phyloP scores from a whole-genome alignment of 2,329 filamentous ascomycete species.

The Hyphodiscus sp. region DNA sequence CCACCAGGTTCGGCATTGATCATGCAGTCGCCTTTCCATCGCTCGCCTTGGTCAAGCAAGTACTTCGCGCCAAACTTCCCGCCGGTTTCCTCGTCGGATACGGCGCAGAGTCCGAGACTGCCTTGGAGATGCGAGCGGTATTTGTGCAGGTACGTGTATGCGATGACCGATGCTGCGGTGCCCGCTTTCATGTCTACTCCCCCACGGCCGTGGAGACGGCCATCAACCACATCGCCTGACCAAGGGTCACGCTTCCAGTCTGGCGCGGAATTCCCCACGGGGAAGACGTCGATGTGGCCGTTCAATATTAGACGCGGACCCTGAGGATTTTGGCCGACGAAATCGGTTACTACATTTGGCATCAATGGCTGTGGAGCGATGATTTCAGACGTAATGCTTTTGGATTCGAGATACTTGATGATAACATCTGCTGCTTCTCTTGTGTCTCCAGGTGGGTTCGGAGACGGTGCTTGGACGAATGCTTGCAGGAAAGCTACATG shows the following conservation, averaged over 20 bases:
- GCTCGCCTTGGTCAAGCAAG: constrained; percentile 25
- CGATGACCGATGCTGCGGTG: constrained; percentile 34
- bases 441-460: background rate
- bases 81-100: constrained; percentile 36
- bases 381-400: background rate
- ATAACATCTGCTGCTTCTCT: background rate
- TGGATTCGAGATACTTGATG: background rate
- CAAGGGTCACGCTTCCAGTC: constrained; percentile 34
- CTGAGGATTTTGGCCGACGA: constrained; percentile 13
- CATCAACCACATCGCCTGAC: constrained; percentile 31
- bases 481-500: no score
- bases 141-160: constrained; percentile 30
- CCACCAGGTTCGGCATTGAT: constrained; percentile 35
- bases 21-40: constrained; percentile 34
- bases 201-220: constrained; percentile 33
- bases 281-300: constrained; percentile 38
- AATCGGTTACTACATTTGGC: constrained; percentile 28
- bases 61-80: constrained; percentile 33
- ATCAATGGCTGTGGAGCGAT: background rate
- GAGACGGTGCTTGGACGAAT: no score
- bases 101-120: constrained; percentile 28
- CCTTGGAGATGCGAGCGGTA: constrained; percentile 19
- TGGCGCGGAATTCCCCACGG: constrained; percentile 26
- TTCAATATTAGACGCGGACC: constrained; percentile 34
- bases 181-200: constrained; percentile 40